Evolutionary conservation across 345 rosid species (phyloP).

Genomic region (Excoecaria cochinchinensis): DNA sequence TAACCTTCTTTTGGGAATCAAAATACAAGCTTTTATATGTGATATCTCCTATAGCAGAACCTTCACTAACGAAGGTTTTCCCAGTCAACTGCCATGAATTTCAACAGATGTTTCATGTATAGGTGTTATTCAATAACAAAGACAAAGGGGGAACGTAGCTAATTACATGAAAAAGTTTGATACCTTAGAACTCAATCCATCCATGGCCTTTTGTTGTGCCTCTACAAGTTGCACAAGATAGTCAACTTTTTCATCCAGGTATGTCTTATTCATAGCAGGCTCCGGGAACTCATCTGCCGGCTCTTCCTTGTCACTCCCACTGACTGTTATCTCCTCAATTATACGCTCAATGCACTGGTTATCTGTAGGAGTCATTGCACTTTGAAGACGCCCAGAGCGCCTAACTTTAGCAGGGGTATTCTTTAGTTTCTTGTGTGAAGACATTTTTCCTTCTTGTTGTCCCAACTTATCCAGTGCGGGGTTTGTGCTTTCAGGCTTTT

Average conservation of each 20-base stretch:
- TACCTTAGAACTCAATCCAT: constrained; percentile 30
- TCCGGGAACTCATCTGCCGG: constrained; percentile 22
- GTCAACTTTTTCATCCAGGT: constrained; percentile 33
- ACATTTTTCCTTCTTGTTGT: background rate
- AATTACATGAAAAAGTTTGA: background rate
- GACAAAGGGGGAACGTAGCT: background rate
- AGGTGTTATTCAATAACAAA: background rate
- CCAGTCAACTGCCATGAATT: constrained; percentile 7
- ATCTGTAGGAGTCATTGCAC: constrained; percentile 12
- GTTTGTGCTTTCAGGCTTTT: constrained; percentile 19
- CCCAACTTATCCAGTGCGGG: constrained; percentile 13
- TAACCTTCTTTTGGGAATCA: constrained; percentile 54
- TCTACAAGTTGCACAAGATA: constrained; percentile 27
- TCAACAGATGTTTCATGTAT: constrained; percentile 1
- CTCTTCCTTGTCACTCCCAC: constrained; percentile 39
- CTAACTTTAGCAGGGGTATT: constrained; percentile 16
- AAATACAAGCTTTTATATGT: constrained; percentile 43
- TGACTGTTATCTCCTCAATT: constrained; percentile 32
- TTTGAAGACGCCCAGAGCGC: constrained; percentile 42
- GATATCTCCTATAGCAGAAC: constrained; percentile 17
- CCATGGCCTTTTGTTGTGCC: constrained; percentile 23
- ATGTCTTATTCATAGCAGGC: constrained; percentile 12
- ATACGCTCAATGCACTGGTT: constrained; percentile 25
- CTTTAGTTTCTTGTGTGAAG: constrained; percentile 8
- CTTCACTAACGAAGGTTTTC: constrained; percentile 13